phyloP scores from a whole-genome alignment of 2,329 filamentous ascomycete genomes.

The Pestalotiopsis sp. region DNA sequence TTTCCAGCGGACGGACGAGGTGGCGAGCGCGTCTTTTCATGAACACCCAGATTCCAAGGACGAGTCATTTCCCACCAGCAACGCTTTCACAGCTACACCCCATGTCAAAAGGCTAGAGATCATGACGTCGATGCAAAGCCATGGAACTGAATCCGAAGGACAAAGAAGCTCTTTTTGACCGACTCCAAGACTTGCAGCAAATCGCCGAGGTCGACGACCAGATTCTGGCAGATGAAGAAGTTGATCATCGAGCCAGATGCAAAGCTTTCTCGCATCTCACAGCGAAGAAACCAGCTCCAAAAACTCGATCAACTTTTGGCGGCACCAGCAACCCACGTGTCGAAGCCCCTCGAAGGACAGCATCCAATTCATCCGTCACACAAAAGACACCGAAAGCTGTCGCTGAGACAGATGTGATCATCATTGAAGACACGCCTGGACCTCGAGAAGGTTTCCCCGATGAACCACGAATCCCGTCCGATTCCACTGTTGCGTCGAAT shows the following conservation, averaged over 20 bases:
- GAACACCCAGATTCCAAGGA: too few relatives aligned
- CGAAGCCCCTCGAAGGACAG: slow-evolving; percentile 11
- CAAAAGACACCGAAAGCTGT: background rate
- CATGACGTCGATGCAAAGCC: background rate
- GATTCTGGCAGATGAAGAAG: slow-evolving; percentile 34
- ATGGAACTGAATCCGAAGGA: slow-evolving; percentile 37
- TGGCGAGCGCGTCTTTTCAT: too few relatives aligned
- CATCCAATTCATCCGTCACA: slow-evolving; percentile 14
- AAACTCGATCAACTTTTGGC: slow-evolving; percentile 7
- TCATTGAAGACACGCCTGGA: slow-evolving; percentile 15
- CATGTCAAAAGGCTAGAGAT: background rate
- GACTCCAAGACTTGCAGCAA: slow-evolving; percentile 35
- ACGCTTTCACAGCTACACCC: background rate
- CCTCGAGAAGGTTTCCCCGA: slow-evolving; percentile 18
- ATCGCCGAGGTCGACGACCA: slow-evolving; percentile 32
- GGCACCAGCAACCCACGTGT: slow-evolving; percentile 19
- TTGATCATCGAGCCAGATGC: slow-evolving; percentile 33
- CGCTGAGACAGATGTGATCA: background rate
- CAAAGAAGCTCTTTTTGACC: slow-evolving; percentile 50
- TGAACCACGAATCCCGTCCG: slow-evolving; percentile 24
- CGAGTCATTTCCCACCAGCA: too few relatives aligned
- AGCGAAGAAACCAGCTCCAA: background rate
- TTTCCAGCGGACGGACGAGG: too few relatives aligned
- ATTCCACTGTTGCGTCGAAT: background rate
- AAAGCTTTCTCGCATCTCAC: slow-evolving; percentile 21